A percentile compares a stretch with the other conserved stretches of the same genome.
Conservation (phyloP, 2,329 filamentous ascomycete genomes). For the Colletotrichum lindemuthianum region DNA sequence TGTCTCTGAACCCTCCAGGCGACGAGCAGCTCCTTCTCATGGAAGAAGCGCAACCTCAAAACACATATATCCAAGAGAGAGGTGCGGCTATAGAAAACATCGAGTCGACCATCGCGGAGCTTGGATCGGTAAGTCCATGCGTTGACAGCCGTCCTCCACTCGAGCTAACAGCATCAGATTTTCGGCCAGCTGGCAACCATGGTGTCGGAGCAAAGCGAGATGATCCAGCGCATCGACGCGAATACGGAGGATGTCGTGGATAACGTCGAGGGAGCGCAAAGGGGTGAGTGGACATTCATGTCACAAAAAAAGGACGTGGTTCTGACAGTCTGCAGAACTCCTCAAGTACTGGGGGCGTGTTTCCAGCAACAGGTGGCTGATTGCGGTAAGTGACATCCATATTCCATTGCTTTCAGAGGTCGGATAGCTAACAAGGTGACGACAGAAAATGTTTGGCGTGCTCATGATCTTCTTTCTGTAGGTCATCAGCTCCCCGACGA, state of each 20-base stretch:
- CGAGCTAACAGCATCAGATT: conserved; percentile 56
- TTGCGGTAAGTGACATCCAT: conserved; percentile 60
- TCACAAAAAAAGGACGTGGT: not conserved
- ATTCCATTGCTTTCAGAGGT: not conserved
- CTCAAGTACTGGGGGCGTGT: conserved; percentile 97
- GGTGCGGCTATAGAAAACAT: conserved; percentile 97
- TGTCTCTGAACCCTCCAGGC: conserved; percentile 85
- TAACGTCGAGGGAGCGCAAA: conserved; percentile 96
- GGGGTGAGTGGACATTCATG: conserved; percentile 47
- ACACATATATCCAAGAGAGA: conserved; percentile 91
- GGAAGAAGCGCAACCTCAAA: conserved; percentile 88
- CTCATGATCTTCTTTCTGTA: conserved; percentile 91
- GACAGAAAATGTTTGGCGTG: conserved; percentile 77
- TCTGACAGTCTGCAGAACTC: conserved; percentile 64
- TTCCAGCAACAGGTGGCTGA: conserved; percentile 93
- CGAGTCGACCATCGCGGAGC: conserved; percentile 91
- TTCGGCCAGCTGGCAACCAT: conserved; percentile 95
- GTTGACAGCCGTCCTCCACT: not conserved
- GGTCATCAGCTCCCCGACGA: conserved; percentile 42
- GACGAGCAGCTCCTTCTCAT: conserved; percentile 92
- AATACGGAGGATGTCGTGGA: conserved; percentile 98
- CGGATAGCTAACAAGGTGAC: conserved; percentile 12
- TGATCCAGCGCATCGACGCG: conserved; percentile 96
- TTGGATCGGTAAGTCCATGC: conserved; percentile 65
- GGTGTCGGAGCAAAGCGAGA: conserved; percentile 97